phyloP scores from a whole-genome alignment of 768 basidiomycete species.

The Boletales sp. region DNA sequence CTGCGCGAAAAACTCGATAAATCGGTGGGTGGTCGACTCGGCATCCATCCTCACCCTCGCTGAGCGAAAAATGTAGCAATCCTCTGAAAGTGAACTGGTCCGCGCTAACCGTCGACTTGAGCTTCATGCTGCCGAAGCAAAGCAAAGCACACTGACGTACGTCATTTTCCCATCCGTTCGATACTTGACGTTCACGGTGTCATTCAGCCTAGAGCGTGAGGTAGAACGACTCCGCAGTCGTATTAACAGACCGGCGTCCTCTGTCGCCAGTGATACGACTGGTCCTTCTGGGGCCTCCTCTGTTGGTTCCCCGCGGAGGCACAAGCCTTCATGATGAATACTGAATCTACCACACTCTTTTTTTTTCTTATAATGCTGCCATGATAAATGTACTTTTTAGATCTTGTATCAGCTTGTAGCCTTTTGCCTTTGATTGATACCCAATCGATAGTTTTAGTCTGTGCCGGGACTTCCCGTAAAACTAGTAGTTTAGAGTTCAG shows the following conservation, averaged over 20 bases:
- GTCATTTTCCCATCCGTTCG: conserved; percentile 18
- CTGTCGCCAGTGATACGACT: conserved; percentile 24
- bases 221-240: conserved; percentile 66
- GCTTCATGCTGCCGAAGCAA: conserved; percentile 70
- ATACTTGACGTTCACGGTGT: conserved; percentile 2
- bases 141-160: conserved; percentile 65
- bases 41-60: not conserved
- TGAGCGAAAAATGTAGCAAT: conserved; percentile 49
- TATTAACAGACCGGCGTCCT: conserved; percentile 54
- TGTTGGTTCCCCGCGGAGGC: conserved; percentile 27
- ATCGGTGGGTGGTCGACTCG: conserved; percentile 43
- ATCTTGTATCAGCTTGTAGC: conserved; percentile 20
- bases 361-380: not conserved
- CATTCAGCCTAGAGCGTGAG: conserved; percentile 55
- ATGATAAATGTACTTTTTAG: conserved; percentile 17
- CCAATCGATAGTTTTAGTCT: no score
- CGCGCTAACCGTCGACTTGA: conserved; percentile 73
- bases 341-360: not conserved
- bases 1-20: conserved; percentile 60
- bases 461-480: conserved; percentile 24
- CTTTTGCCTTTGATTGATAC: not conserved
- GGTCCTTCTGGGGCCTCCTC: conserved; percentile 20
- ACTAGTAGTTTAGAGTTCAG: conserved; percentile 33
- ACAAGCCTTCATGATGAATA: conserved; percentile 18
- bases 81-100: conserved; percentile 61